A percentile compares a stretch with the other conserved stretches of the same genome.
phyloP scores from a whole-genome alignment of 2,329 filamentous ascomycete genomes.

The Fusarium longipes region DNA sequence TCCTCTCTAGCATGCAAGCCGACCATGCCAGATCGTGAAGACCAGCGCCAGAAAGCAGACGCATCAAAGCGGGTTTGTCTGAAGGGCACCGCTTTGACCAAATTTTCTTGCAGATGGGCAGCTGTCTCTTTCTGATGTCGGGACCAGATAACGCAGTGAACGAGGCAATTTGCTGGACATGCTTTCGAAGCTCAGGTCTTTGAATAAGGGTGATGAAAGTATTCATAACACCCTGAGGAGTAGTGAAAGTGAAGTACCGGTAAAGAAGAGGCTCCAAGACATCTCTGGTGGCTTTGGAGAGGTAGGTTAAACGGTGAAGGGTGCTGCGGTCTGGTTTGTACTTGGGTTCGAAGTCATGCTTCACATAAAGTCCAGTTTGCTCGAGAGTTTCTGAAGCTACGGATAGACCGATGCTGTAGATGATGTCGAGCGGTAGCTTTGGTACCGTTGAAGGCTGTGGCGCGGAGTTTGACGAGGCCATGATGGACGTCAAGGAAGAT shows the following conservation, averaged over 20 bases:
- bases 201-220: conserved; percentile 28
- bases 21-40: conserved; percentile 23
- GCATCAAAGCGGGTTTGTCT: conserved; percentile 17
- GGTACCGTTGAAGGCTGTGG: not conserved
- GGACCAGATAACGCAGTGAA: conserved; percentile 1
- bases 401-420: conserved; percentile 21
- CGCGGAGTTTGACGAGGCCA: not conserved
- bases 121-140: not conserved
- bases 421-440: conserved; percentile 26
- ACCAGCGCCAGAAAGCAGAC: conserved; percentile 6
- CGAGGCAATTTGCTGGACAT: conserved; percentile 21
- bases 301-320: conserved; percentile 23
- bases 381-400: not conserved
- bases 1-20: conserved; percentile 19
- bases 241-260: conserved; percentile 22
- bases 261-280: conserved; percentile 36
- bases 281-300: conserved; percentile 21
- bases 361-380: not conserved
- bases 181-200: conserved; percentile 24
- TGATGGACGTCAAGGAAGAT: not conserved
- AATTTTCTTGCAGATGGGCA: conserved; percentile 8
- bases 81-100: conserved; percentile 18
- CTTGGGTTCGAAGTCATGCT: not conserved
- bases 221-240: conserved; percentile 11
- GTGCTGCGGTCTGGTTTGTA: not conserved